phyloP scores from a whole-genome alignment of 2,329 filamentous ascomycete species.

The Colletotrichum filicis region DNA sequence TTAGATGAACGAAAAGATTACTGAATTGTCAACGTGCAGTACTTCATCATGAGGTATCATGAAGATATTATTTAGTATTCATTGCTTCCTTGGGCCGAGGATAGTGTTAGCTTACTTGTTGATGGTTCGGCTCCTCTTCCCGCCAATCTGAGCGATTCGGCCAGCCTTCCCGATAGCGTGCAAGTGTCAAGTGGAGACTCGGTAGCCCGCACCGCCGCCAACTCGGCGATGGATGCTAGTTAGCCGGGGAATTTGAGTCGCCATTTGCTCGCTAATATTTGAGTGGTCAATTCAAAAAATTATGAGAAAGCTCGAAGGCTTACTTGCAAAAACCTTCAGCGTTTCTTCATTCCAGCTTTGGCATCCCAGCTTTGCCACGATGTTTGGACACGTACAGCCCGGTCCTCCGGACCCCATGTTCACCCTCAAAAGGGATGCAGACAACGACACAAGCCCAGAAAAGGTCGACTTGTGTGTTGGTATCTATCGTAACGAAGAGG shows the following conservation, averaged over 20 bases:
- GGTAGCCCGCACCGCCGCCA: background rate
- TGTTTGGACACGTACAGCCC: constrained; percentile 57
- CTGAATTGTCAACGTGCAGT: background rate
- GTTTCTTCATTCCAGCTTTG: background rate
- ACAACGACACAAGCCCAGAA: constrained; percentile 41
- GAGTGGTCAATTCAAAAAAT: background rate
- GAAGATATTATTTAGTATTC: background rate
- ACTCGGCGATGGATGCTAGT: constrained; percentile 8
- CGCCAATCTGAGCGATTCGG: background rate
- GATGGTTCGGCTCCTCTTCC: background rate
- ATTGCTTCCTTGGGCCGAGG: background rate
- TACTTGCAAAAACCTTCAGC: background rate
- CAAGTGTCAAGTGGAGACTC: constrained; percentile 2
- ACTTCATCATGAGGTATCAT: background rate
- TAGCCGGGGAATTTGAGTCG: background rate
- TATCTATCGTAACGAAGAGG: constrained; percentile 48
- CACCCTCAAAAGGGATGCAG: constrained; percentile 44
- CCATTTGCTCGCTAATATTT: background rate
- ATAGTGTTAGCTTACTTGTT: background rate
- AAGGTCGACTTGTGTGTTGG: constrained; percentile 51
- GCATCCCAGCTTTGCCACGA: background rate
- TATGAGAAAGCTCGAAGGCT: background rate
- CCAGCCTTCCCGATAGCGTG: background rate
- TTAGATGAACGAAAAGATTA: background rate
- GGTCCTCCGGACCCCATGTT: constrained; percentile 45